phyloP scores from a whole-genome alignment of 2,329 filamentous ascomycete species.

The Aschersonia sp. region DNA sequence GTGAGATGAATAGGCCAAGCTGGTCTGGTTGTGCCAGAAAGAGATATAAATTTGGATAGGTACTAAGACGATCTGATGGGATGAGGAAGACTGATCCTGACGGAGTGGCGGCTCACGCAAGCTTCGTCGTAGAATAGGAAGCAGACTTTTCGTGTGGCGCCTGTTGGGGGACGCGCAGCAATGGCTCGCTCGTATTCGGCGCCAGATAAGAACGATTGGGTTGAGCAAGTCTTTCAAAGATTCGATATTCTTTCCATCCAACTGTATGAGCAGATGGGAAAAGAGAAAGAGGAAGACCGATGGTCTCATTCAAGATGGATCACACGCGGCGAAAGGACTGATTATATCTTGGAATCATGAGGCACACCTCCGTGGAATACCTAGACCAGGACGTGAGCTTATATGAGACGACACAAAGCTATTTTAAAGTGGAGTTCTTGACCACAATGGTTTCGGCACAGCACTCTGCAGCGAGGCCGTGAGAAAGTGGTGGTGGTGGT shows the following conservation, averaged over 20 bases:
- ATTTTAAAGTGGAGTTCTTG: background rate
- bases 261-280: too few species aligned
- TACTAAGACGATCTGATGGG: background rate
- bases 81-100: background rate
- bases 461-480: background rate
- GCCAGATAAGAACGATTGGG: too few species aligned
- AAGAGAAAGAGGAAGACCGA: background rate
- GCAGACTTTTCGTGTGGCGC: background rate
- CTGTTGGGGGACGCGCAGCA: background rate
- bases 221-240: background rate
- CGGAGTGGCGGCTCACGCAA: background rate
- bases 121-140: background rate
- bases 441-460: background rate
- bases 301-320: background rate
- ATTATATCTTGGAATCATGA: background rate
- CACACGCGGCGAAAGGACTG: background rate
- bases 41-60: background rate
- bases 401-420: background rate
- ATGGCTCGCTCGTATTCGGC: background rate
- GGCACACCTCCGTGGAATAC: background rate
- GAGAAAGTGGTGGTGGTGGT: background rate
- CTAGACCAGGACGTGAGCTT: background rate
- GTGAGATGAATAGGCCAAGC: background rate
- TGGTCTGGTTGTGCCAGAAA: background rate
- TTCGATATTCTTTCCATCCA: background rate